Evolutionary conservation across 495 filamentous ascomycete genomes (phyloP), one percentile per base, ranked within the genome.

Genomic region (Neurospora pannonica): DNA sequence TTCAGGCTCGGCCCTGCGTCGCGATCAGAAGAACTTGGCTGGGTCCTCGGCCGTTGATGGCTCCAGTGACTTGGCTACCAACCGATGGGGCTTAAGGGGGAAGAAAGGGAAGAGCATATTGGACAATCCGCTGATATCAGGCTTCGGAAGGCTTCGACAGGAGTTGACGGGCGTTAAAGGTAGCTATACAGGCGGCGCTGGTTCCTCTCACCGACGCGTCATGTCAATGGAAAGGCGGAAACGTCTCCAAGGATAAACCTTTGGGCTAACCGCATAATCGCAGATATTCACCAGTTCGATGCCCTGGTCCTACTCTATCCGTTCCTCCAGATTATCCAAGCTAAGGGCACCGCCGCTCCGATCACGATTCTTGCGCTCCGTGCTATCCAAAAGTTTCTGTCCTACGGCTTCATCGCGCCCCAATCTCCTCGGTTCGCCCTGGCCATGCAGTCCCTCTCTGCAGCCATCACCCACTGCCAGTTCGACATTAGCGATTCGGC

Each of bases 21-120:
- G 83, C 54, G 72, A 80, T 71, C 77, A 79, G 75, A 84, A 82
- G 77, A 71, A 74, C 24, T 77, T 82, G 31, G 71, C 71, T 7
- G 36, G 77, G 11, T 78, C 76, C 31, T 43, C 73, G 7, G 72
- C 70, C 8, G 70, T 69, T 2, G 83, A 86, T 48, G 79, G 78
- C 28, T 69, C 79, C 8, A 77, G 78, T 70, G 86, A 89, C 42
- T 78, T 85, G 13, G 87, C 84, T 15, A 79, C 84, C 8, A 89
- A 88, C 69, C 83, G 89, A 81, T 99, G 96, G 96, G 96, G 96
- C 2, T 82, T 98, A 74, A 87, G 97, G 77, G 96, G 96, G 71
- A 98, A 97, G 90, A 97, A 94, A 82, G 97, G 96, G 40, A 97
- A 94, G 88, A 98, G 94, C 84, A 93, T 98, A 88, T 94, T 97